These are phyloP conservation scores for Solanum gandarillasii DNA, from an alignment of 257 asterid genomes.

Conservation along the genomic window DNA sequence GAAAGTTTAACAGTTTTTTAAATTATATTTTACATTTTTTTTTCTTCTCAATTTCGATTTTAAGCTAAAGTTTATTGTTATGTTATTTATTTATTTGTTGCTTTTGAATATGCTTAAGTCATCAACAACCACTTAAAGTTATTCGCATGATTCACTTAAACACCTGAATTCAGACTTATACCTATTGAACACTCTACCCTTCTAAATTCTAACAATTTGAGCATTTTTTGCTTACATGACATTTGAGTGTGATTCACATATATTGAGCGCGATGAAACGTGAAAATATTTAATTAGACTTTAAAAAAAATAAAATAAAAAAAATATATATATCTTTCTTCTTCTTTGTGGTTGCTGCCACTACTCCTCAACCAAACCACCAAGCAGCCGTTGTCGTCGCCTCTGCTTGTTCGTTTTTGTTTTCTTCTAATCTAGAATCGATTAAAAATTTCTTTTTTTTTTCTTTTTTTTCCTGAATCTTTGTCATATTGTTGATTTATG, in stretches of 20 bases:
- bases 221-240: no score
- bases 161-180: no score
- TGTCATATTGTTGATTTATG: neutral
- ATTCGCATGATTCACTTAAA: neutral
- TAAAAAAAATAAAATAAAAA: no score
- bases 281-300: neutral
- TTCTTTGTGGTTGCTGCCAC: neutral
- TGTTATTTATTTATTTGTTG: no score
- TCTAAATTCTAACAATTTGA: neutral
- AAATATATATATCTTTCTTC: neutral
- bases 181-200: neutral
- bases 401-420: neutral
- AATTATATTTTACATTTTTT: no score
- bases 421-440: no score
- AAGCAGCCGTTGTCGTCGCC: neutral
- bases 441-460: no score
- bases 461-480: no score
- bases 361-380: neutral
- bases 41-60: no score
- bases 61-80: no score
- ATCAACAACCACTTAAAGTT: neutral
- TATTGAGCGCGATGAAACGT: neutral
- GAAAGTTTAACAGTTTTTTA: no score
- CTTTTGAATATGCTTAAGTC: no score
- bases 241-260: neutral